Conservation (phyloP, 2,329 filamentous ascomycete species). For the Pseudogymnoascus sp. region DNA sequence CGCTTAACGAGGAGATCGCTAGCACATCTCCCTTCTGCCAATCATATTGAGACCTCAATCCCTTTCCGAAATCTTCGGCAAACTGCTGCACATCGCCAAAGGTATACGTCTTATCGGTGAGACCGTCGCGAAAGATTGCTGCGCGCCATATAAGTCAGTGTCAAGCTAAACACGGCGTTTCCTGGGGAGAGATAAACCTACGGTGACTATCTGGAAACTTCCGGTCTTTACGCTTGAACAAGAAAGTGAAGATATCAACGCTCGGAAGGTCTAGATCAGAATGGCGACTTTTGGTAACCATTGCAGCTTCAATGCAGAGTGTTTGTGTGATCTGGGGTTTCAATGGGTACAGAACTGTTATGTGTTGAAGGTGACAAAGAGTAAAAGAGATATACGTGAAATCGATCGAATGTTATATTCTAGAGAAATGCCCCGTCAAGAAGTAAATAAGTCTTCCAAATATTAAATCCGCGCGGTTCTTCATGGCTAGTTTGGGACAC, state of each 20-base stretch:
- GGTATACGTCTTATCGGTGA: slow-evolving; percentile 57
- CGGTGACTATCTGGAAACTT: slow-evolving; percentile 62
- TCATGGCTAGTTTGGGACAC: too few species aligned
- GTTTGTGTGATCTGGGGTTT: too few species aligned
- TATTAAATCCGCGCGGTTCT: too few species aligned
- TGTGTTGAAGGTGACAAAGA: too few species aligned
- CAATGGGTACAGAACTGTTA: too few species aligned
- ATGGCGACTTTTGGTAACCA: slow-evolving; percentile 27
- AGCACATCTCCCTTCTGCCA: slow-evolving; percentile 77
- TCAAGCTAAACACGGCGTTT: too few species aligned
- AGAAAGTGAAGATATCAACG: slow-evolving; percentile 65
- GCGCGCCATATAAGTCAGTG: slow-evolving; percentile 9
- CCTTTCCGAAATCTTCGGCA: slow-evolving; percentile 64
- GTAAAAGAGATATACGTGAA: too few species aligned
- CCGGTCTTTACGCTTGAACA: slow-evolving; percentile 60
- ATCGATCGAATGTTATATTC: too few species aligned
- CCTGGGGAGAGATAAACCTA: slow-evolving; percentile 30
- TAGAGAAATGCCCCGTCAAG: too few species aligned
- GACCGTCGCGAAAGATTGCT: slow-evolving; percentile 69
- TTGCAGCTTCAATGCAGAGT: too few species aligned
- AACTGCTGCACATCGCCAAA: slow-evolving; percentile 53
- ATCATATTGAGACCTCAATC: slow-evolving; percentile 59
- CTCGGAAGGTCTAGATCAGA: slow-evolving; percentile 59
- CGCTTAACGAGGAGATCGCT: slow-evolving; percentile 73
- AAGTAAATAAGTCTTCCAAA: too few species aligned